Percentiles rank a stretch among this genome's conserved stretches.
phyloP scores from a whole-genome alignment of 768 basidiomycete genomes.

The Leccinum subtestaceum region DNA sequence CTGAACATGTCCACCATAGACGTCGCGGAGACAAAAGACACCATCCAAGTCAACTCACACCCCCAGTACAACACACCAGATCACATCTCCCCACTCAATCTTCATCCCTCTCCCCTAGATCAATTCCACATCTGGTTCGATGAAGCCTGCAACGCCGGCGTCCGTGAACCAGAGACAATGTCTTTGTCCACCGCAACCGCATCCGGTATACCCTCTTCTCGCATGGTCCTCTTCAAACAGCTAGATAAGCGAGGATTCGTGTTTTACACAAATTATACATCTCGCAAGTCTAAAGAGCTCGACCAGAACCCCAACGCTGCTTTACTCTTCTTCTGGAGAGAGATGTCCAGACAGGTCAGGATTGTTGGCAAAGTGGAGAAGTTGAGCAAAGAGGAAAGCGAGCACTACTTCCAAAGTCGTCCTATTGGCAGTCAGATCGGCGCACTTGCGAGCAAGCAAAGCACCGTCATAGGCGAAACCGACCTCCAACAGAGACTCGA shows the following conservation, averaged over 20 bases:
- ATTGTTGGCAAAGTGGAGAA: constrained; percentile 86
- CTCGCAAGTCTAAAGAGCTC: constrained; percentile 87
- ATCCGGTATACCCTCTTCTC: constrained; percentile 76
- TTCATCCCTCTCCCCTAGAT: constrained; percentile 66
- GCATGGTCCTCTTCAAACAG: constrained; percentile 90
- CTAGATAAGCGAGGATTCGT: constrained; percentile 88
- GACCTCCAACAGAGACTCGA: constrained; percentile 63
- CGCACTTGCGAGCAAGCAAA: constrained; percentile 94
- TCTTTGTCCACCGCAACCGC: constrained; percentile 70
- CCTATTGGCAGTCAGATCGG: constrained; percentile 85
- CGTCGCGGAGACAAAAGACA: constrained; percentile 48
- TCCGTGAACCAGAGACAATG: constrained; percentile 90
- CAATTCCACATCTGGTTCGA: constrained; percentile 91
- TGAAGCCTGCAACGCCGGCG: constrained; percentile 52
- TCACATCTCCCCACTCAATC: constrained; percentile 57
- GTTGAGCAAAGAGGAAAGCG: constrained; percentile 66
- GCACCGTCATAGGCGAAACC: constrained; percentile 69
- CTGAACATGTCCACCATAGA: constrained; percentile 21
- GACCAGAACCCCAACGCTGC: constrained; percentile 73
- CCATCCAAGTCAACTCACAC: constrained; percentile 69
- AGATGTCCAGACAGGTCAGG: constrained; percentile 76
- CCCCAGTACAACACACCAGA: constrained; percentile 73
- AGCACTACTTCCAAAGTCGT: constrained; percentile 77
- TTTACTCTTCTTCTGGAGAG: constrained; percentile 89
- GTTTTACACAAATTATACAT: constrained; percentile 96